These are phyloP conservation scores for Puccinia hordei DNA, from an alignment of 1,284 basidiomycete species.

Conservation along the genomic window DNA sequence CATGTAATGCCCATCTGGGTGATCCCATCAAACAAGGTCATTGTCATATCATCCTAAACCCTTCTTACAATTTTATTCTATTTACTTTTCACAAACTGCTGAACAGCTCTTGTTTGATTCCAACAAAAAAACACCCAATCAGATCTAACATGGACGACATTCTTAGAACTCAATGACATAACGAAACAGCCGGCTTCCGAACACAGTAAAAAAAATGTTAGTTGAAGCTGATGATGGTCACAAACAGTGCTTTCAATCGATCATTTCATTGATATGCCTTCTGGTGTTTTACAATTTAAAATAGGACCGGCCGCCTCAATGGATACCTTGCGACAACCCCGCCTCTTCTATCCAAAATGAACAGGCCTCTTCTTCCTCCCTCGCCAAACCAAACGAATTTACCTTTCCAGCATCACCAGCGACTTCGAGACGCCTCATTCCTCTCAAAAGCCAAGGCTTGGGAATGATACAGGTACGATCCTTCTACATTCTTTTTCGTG, in stretches of 20 bases:
- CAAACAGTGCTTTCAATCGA: background rate
- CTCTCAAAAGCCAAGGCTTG: conserved; percentile 43
- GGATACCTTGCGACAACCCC: conserved; percentile 35
- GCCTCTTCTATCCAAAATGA: background rate
- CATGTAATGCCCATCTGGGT: conserved; percentile 11
- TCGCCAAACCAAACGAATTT: conserved; percentile 23
- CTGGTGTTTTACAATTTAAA: background rate
- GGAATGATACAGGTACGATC: conserved; percentile 43
- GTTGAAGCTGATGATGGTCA: background rate
- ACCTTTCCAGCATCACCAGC: background rate
- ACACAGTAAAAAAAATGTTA: conserved; percentile 61
- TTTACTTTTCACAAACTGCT: background rate
- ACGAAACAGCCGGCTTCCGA: conserved; percentile 66
- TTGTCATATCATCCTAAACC: conserved; percentile 52
- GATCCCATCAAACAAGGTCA: conserved; percentile 34
- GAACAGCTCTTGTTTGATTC: conserved; percentile 55
- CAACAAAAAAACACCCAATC: conserved; percentile 59
- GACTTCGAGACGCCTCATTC: conserved; percentile 28
- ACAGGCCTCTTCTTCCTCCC: background rate
- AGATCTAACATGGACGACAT: conserved; percentile 76
- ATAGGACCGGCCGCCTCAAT: conserved; percentile 45
- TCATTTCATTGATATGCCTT: background rate
- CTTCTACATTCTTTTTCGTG: background rate
- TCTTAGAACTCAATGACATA: conserved; percentile 77
- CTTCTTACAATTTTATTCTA: conserved; percentile 62